Evolutionary conservation across 2,329 filamentous ascomycete species (phyloP), one percentile per base, ranked within the genome.

Genomic region (Fusarium cyanostomum): DNA sequence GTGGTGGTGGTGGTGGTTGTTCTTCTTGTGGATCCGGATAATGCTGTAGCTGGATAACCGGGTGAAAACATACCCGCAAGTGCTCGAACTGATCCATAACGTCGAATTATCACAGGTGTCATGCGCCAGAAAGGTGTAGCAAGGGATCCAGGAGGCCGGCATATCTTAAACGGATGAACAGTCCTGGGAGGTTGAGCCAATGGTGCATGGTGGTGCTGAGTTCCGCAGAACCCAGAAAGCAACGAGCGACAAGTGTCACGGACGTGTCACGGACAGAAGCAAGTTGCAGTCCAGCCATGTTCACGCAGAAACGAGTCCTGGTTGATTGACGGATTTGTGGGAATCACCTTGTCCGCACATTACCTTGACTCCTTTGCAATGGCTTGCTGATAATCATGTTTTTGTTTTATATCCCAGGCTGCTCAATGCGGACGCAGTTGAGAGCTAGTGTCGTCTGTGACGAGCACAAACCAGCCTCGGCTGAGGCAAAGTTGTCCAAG

Each of bases 291-390:
- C 57, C 57, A 30, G 38, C 39, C 16, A 42, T 30, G 28, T 27
- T 30, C 27, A 43, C 45, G 33, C 27, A n/a, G 37, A 38, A 52
- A 35, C 35, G 41, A 48, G 50, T 41, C 41, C 62, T 54, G 34
- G 38, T 39, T 46, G 39, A 16, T 42, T n/a, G 41, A 38, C 27
- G 26, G 37, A 48, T 44, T 48, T 21, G 21, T 21, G 21, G 21
- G 43, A 46, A 45, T 55, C 57, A 59, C 44, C 41, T 42, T 49
- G 43, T 49, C 51, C 44, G 52, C 61, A 57, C 43, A 21, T 65
- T 66, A 65, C 62, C 62, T 65, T 66, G 44, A 44, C 48, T 62
- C 61, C 53, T 44, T 44, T 63, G 62, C 62, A 58, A 51, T 35
- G 26, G 35, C 16, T 66, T 65, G 52, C 45, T 66, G 38, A 48